Percentiles rank a stretch among this genome's conserved stretches.
These are phyloP conservation scores for Leishmania lainsoni DNA, from an alignment of 208 protist species.

Conservation along the genomic window DNA sequence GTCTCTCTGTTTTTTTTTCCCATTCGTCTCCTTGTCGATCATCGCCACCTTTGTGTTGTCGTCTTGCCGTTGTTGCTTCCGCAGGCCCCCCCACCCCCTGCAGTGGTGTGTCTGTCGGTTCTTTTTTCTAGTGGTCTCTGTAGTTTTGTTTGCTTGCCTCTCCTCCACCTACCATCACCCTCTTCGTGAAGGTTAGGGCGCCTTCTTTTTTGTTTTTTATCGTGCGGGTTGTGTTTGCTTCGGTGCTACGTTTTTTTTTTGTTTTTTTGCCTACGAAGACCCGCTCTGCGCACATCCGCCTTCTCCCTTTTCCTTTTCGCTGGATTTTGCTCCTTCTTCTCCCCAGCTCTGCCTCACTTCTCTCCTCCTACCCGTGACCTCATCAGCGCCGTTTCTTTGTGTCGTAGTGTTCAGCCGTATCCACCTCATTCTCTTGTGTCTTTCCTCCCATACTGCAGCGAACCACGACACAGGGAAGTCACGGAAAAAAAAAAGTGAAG, in stretches of 20 bases:
- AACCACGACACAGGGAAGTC: not conserved
- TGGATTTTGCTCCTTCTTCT: not conserved
- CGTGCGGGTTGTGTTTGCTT: not conserved
- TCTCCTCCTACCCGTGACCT: not conserved
- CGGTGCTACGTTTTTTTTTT: not conserved
- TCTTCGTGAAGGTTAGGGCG: not conserved
- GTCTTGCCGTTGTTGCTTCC: not conserved
- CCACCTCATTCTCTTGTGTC: not conserved
- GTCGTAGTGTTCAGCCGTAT: not conserved
- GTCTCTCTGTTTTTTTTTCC: conserved; percentile 5
- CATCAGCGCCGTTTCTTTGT: not conserved
- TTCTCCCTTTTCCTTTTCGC: not conserved
- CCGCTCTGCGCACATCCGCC: not conserved
- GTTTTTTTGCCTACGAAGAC: not conserved
- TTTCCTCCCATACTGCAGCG: not conserved
- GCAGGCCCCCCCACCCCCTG: not conserved
- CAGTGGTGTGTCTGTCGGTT: not conserved
- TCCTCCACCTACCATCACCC: not conserved
- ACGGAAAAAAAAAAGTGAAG: not conserved
- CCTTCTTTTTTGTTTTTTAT: not conserved
- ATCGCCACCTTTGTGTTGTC: not conserved
- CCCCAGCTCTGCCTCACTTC: not conserved
- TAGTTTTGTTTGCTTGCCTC: not conserved
- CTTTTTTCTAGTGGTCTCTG: conserved; percentile 1
- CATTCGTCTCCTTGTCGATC: conserved; percentile 8